Percentiles rank a stretch among this genome's conserved stretches.
Conservation (phyloP, 2,329 filamentous ascomycete genomes). For the Fusarium sp. region DNA sequence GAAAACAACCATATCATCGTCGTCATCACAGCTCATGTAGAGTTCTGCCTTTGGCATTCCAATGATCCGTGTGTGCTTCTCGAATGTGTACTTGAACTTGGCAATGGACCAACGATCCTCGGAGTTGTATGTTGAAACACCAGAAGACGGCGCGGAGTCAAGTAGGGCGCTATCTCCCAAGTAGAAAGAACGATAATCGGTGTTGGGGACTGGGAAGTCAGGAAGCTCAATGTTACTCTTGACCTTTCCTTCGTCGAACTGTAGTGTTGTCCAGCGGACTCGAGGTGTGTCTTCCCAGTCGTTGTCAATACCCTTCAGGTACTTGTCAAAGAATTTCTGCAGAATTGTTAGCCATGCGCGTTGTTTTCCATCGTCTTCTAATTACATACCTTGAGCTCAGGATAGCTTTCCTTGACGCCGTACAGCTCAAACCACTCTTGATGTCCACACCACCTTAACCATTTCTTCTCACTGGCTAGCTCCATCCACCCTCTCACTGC, state of each 20-base stretch:
- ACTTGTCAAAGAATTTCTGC: conserved; percentile 37
- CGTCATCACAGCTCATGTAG: conserved; percentile 32
- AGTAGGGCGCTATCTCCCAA: conserved; percentile 7
- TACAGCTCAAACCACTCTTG: conserved; percentile 40
- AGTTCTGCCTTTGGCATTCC: conserved; percentile 31
- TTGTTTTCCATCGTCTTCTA: fast-evolving
- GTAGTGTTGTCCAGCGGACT: conserved; percentile 35
- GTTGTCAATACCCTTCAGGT: conserved; percentile 34
- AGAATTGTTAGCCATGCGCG: fast-evolving
- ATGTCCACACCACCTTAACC: conserved; percentile 35
- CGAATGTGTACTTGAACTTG: conserved; percentile 30
- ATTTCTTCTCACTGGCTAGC: conserved; percentile 32
- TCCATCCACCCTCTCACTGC: conserved; percentile 38
- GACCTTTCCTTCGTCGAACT: conserved; percentile 37
- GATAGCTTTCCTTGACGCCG: conserved; percentile 19
- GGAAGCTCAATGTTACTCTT: conserved; percentile 28
- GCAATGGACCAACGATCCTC: conserved; percentile 33
- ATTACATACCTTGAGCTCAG: conserved; percentile 1
- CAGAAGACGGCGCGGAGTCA: not conserved
- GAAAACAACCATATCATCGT: conserved; percentile 19
- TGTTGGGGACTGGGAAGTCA: conserved; percentile 24
- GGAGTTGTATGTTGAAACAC: conserved; percentile 6
- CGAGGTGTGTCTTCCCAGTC: conserved; percentile 39
- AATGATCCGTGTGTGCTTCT: conserved; percentile 14
- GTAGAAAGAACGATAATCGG: conserved; percentile 16